Evolutionary conservation across 371 early-diverging fungal species (phyloP).

Genomic region (Rhizopus arrhizus): DNA sequence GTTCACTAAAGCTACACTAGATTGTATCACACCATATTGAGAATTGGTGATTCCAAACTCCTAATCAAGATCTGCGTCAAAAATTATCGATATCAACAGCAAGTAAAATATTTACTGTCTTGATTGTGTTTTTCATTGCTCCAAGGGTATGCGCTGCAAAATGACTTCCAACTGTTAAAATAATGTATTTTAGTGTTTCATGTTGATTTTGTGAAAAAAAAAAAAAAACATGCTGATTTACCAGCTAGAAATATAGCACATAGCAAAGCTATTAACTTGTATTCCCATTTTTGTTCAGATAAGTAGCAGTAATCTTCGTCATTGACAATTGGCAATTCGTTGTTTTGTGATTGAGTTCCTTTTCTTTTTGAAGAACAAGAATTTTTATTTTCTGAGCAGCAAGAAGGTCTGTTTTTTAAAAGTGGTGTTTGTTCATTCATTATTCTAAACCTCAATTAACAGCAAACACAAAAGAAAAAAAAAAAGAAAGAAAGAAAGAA

Average conservation of each 20-base stretch:
- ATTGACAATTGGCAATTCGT: slow-evolving; percentile 3
- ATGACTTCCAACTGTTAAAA: slow-evolving; percentile 61
- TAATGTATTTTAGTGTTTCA: neutral
- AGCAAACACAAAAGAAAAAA: slow-evolving; percentile 12
- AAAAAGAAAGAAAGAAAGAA: slow-evolving; percentile 10
- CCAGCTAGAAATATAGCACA: slow-evolving; percentile 63
- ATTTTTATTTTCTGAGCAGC: slow-evolving; percentile 20
- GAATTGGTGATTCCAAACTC: slow-evolving; percentile 64
- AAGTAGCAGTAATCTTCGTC: slow-evolving; percentile 26
- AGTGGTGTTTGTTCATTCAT: slow-evolving; percentile 33
- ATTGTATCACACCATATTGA: slow-evolving; percentile 70
- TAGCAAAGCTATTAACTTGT: slow-evolving; percentile 58
- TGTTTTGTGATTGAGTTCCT: neutral
- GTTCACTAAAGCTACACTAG: slow-evolving; percentile 67
- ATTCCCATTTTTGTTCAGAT: slow-evolving; percentile 52
- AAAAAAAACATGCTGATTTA: slow-evolving; percentile 23
- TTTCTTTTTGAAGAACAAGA: slow-evolving; percentile 15
- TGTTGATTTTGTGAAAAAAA: slow-evolving; percentile 2
- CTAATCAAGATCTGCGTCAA: slow-evolving; percentile 25
- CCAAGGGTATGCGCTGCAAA: slow-evolving; percentile 71
- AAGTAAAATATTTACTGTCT: slow-evolving; percentile 39
- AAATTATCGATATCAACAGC: neutral
- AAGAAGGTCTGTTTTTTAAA: slow-evolving; percentile 11
- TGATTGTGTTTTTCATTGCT: slow-evolving; percentile 63
- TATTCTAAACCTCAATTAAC: slow-evolving; percentile 1